These are phyloP conservation scores for Juglanconis sp. DNA, from an alignment of 2,329 filamentous ascomycete species.

Conservation along the genomic window DNA sequence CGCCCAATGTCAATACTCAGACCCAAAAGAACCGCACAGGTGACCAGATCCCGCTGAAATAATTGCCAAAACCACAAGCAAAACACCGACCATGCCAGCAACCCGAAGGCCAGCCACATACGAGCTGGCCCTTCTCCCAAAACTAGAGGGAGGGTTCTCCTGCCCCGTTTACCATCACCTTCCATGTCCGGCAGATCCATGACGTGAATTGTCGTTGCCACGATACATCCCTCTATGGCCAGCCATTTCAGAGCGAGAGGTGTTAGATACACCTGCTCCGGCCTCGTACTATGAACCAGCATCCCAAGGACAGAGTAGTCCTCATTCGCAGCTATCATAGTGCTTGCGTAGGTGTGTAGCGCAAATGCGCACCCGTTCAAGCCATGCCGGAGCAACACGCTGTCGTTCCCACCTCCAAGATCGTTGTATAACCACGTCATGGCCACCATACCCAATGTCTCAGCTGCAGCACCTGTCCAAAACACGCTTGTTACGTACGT, in stretches of 20 bases:
- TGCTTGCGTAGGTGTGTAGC: background rate
- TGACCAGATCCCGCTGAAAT: background rate
- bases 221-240: background rate
- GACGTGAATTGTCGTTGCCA: background rate
- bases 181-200: background rate
- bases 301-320: background rate
- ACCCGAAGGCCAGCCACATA: background rate
- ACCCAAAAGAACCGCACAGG: background rate
- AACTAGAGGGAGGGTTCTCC: background rate
- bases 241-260: background rate
- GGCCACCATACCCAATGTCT: background rate
- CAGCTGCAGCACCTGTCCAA: background rate
- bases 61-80: background rate
- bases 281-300: background rate
- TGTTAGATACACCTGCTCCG: background rate
- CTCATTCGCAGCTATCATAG: background rate
- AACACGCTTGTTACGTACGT: background rate
- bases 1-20: background rate
- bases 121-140: background rate
- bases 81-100: background rate
- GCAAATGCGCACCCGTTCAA: background rate
- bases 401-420: background rate
- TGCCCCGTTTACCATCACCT: background rate
- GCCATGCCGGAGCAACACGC: background rate
- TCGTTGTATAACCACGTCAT: background rate